phyloP scores from a whole-genome alignment of 208 protist genomes.

The Crithidia bombi region DNA sequence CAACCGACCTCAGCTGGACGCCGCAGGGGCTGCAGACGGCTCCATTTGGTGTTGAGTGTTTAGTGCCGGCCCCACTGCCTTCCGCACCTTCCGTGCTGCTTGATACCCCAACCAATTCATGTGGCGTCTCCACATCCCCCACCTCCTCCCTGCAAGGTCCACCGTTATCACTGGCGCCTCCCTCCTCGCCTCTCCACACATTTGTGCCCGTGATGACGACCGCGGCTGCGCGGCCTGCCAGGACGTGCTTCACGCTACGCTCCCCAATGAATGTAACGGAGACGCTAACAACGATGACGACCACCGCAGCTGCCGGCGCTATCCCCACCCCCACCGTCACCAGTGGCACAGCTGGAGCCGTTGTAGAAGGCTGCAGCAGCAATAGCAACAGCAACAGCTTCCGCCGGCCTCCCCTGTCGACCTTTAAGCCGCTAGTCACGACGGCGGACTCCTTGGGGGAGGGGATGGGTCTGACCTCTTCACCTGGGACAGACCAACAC shows the following conservation, averaged over 20 bases:
- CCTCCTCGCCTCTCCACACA: background rate
- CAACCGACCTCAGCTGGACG: background rate
- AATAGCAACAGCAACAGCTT: slow-evolving; percentile 1
- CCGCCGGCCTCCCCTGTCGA: too few species aligned
- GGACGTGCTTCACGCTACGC: slow-evolving; percentile 34
- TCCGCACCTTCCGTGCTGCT: background rate
- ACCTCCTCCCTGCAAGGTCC: too few species aligned
- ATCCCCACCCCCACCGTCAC: background rate
- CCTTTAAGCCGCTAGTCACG: too few species aligned
- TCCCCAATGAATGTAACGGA: background rate
- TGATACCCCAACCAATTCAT: background rate
- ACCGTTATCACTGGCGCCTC: too few species aligned
- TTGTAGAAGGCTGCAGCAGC: background rate
- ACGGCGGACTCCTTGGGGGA: too few species aligned
- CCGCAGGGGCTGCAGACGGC: too few species aligned
- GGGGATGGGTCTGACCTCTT: too few species aligned
- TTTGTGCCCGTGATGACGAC: background rate
- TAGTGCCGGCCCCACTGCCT: background rate
- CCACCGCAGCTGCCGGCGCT: background rate
- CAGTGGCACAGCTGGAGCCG: background rate
- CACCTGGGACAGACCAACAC: too few species aligned
- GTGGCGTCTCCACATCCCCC: background rate
- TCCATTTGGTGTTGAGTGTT: background rate
- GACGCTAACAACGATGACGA: background rate
- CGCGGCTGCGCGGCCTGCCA: slow-evolving; percentile 13